These are phyloP conservation scores for Xylaria sp. DNA, from an alignment of 2,329 filamentous ascomycete species.

Conservation along the genomic window DNA sequence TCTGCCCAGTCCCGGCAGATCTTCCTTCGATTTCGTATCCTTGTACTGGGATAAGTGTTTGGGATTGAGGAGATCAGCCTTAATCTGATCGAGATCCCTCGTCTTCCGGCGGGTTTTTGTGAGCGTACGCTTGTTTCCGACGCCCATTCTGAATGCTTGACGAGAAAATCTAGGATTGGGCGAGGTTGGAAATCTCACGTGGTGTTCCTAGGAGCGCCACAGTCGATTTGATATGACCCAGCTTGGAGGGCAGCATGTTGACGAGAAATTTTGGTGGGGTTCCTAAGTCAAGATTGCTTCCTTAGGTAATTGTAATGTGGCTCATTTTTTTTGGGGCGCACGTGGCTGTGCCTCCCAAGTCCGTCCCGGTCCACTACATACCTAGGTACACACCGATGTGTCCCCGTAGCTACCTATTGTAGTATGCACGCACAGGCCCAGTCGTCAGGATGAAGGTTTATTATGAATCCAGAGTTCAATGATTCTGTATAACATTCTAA, in stretches of 20 bases:
- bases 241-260: neutral
- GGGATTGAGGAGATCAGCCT: conserved; percentile 80
- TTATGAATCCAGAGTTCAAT: neutral
- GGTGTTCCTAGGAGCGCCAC: conserved; percentile 1
- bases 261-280: conserved; percentile 46
- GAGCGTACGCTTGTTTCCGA: conserved; percentile 72
- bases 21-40: conserved; percentile 81
- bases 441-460: too few relatives aligned
- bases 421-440: too few relatives aligned
- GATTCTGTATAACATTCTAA: neutral
- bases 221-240: conserved; percentile 9
- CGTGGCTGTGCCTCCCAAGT: conserved; percentile 8
- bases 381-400: too few relatives aligned
- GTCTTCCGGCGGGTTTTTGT: conserved; percentile 80
- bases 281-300: neutral
- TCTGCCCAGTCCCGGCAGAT: conserved; percentile 85
- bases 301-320: conserved; percentile 9
- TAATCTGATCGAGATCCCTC: conserved; percentile 91
- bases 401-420: too few relatives aligned
- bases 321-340: neutral
- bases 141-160: conserved; percentile 67
- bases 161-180: neutral
- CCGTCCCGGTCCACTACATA: too few relatives aligned
- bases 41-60: conserved; percentile 85
- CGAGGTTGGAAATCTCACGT: neutral